These are phyloP conservation scores for Creolimax fragrantissima DNA, from an alignment of 78 protist genomes.

Conservation along the genomic window DNA sequence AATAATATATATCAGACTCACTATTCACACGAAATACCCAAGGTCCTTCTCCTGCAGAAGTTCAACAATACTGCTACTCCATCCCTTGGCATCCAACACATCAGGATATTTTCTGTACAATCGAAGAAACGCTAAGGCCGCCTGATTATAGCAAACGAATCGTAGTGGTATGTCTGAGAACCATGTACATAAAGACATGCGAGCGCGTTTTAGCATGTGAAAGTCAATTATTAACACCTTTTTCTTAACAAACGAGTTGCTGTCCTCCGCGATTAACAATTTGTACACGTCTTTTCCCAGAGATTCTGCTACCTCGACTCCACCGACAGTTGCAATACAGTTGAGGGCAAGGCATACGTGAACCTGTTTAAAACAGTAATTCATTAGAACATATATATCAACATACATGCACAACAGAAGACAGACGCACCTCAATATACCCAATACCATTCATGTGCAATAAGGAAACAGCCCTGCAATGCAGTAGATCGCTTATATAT, in stretches of 20 bases:
- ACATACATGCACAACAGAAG: background rate
- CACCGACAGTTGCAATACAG: slow-evolving; percentile 88
- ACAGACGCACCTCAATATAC: background rate
- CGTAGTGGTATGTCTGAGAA: slow-evolving; percentile 73
- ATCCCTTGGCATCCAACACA: background rate
- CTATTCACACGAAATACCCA: no score
- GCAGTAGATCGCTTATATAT: no score
- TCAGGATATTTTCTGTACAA: slow-evolving; percentile 79
- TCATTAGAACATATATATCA: background rate
- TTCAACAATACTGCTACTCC: slow-evolving; percentile 1
- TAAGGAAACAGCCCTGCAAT: no score
- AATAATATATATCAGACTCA: no score
- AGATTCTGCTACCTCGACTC: slow-evolving; percentile 83
- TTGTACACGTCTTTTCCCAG: slow-evolving; percentile 65
- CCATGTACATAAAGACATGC: background rate
- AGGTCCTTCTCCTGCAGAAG: slow-evolving; percentile 53
- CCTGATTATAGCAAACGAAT: slow-evolving; percentile 13
- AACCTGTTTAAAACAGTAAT: slow-evolving; percentile 30
- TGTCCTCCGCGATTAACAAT: slow-evolving; percentile 42
- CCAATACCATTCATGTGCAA: background rate
- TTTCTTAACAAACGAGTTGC: slow-evolving; percentile 8
- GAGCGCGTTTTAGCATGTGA: background rate
- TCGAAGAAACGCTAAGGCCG: slow-evolving; percentile 85
- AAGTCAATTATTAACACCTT: no score
- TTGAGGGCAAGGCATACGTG: slow-evolving; percentile 78